Conservation (phyloP, 495 filamentous ascomycete genomes). For the Penicillium fimorum region DNA sequence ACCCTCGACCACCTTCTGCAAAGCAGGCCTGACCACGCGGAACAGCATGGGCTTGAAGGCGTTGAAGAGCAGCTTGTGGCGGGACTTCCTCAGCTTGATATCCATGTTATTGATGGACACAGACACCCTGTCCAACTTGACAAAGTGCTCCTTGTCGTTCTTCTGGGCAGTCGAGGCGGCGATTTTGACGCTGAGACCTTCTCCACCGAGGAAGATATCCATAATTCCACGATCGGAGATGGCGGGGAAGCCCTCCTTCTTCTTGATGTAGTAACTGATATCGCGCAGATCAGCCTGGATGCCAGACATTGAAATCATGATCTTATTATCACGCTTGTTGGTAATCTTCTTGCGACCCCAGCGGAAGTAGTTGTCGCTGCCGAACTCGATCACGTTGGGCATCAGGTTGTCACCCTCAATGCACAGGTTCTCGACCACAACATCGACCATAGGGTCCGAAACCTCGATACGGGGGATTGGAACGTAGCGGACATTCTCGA, state of each 20-base stretch:
- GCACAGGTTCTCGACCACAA: conserved; percentile 88
- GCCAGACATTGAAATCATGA: conserved; percentile 78
- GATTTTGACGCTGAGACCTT: conserved; percentile 89
- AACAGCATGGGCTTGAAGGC: conserved; percentile 88
- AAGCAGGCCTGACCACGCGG: conserved; percentile 74
- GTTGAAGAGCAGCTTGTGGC: conserved; percentile 86
- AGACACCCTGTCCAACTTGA: conserved; percentile 88
- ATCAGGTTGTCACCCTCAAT: conserved; percentile 96
- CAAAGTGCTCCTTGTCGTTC: conserved; percentile 74
- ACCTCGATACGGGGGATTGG: conserved; percentile 95
- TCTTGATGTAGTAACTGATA: conserved; percentile 92
- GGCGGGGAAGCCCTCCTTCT: conserved; percentile 91
- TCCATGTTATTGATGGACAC: conserved; percentile 82
- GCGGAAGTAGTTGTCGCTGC: conserved; percentile 91
- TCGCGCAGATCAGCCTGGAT: conserved; percentile 69
- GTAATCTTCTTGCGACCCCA: conserved; percentile 85
- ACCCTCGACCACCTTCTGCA: conserved; percentile 86
- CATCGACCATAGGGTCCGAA: conserved; percentile 79
- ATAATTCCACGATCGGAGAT: conserved; percentile 86
- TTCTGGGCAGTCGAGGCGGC: conserved; percentile 79
- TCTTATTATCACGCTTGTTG: conserved; percentile 77
- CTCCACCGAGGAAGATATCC: conserved; percentile 85
- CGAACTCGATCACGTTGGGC: conserved; percentile 90
- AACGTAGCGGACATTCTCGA: conserved; percentile 88
- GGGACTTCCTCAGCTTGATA: conserved; percentile 90